Percentiles rank a stretch among this genome's conserved stretches.
Evolutionary conservation across 441 rosid genomes (phyloP).

Genomic region (Euphorbia schlechtendalii): DNA sequence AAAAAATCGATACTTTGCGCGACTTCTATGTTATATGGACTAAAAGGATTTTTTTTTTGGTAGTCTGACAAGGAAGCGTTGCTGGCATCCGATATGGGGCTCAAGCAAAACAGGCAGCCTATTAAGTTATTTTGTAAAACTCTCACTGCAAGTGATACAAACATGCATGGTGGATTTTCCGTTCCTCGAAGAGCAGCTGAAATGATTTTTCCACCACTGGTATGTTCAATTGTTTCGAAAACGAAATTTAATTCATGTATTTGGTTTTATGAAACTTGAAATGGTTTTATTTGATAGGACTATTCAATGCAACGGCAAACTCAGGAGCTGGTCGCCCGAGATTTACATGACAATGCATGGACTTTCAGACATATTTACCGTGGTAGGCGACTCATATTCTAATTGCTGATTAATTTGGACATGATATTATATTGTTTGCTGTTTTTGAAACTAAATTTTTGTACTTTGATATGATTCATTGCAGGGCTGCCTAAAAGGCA

Average conservation of each 20-base stretch:
- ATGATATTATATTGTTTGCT: no score
- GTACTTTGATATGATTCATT: no score
- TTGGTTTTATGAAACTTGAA: slow-evolving; percentile 21
- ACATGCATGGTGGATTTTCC: slow-evolving; percentile 95
- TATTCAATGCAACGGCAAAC: slow-evolving; percentile 91
- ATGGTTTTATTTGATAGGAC: slow-evolving; percentile 39
- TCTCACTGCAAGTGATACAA: slow-evolving; percentile 95
- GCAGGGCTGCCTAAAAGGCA: slow-evolving; percentile 95
- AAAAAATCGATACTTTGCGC: not conserved
- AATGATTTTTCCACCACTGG: slow-evolving; percentile 89
- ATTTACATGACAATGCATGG: slow-evolving; percentile 85
- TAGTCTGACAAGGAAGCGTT: slow-evolving; percentile 88
- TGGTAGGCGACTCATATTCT: slow-evolving; percentile 25
- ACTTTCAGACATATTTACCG: slow-evolving; percentile 89
- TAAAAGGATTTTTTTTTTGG: slow-evolving; percentile 12
- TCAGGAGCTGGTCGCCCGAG: slow-evolving; percentile 85
- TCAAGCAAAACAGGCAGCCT: slow-evolving; percentile 74
- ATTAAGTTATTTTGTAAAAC: slow-evolving; percentile 93
- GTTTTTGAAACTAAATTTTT: no score
- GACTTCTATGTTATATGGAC: no score
- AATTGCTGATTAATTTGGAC: no score
- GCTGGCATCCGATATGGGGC: slow-evolving; percentile 72
- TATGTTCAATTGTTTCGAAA: slow-evolving; percentile 25
- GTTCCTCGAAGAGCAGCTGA: slow-evolving; percentile 96
- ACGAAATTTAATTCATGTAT: slow-evolving; percentile 7